phyloP scores from a whole-genome alignment of 257 asterid species.

The Handroanthus guayacan region DNA sequence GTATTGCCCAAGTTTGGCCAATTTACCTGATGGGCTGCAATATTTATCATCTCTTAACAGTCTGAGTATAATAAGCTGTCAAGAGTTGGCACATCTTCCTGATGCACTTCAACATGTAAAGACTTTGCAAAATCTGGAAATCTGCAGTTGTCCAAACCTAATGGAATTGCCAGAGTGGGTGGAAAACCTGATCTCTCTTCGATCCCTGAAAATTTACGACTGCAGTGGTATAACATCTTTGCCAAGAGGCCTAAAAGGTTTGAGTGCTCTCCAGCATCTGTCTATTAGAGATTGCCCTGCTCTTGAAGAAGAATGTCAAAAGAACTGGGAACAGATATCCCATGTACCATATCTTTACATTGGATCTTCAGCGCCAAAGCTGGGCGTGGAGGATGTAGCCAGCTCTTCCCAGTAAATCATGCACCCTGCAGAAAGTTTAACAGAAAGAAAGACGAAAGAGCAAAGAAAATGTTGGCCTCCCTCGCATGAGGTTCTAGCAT shows the following conservation, averaged over 20 bases:
- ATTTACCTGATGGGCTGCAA: slow-evolving; percentile 16
- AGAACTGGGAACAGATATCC: slow-evolving; percentile 19
- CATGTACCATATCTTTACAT: slow-evolving; percentile 24
- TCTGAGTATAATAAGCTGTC: slow-evolving; percentile 29
- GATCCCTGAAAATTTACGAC: slow-evolving; percentile 25
- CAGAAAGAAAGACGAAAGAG: not conserved
- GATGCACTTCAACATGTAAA: slow-evolving; percentile 19
- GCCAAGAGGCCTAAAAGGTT: slow-evolving; percentile 1
- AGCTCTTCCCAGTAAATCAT: not conserved
- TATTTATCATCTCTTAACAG: slow-evolving; percentile 14
- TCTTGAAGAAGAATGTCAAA: slow-evolving; percentile 11
- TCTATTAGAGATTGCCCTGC: slow-evolving; percentile 31
- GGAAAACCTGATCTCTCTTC: slow-evolving; percentile 19
- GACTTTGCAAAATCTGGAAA: slow-evolving; percentile 18
- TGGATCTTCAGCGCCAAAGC: slow-evolving; percentile 26
- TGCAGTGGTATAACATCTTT: slow-evolving; percentile 16
- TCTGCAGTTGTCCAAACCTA: slow-evolving; percentile 27
- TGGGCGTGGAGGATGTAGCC: not conserved
- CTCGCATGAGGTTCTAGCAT: not conserved
- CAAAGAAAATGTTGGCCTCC: not conserved
- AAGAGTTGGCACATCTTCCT: slow-evolving; percentile 13
- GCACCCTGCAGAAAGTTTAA: not conserved
- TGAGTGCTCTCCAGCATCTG: slow-evolving; percentile 31
- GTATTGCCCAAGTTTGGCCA: slow-evolving; percentile 26
- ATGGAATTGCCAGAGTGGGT: slow-evolving; percentile 30